A percentile compares a stretch with the other conserved stretches of the same genome.
phyloP scores from a whole-genome alignment of 2,329 filamentous ascomycete species.

The Microdochium paspali region DNA sequence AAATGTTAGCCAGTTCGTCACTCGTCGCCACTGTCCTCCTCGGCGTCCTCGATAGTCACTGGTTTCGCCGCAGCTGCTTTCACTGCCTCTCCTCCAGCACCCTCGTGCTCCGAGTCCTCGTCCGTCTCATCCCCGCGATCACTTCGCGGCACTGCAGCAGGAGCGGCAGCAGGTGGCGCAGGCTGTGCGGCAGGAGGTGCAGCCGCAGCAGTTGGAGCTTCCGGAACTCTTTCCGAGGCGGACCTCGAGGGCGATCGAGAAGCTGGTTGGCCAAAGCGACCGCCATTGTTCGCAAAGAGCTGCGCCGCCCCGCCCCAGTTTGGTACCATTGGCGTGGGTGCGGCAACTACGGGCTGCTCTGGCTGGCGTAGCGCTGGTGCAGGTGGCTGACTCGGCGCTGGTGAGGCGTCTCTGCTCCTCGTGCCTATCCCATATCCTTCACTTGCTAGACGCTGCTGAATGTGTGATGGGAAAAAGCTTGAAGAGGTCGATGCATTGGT shows the following conservation, averaged over 20 bases:
- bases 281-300: conserved; percentile 27
- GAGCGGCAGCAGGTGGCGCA: not conserved
- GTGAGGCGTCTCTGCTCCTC: not conserved
- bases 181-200: conserved; percentile 5
- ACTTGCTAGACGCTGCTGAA: not conserved
- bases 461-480: not conserved
- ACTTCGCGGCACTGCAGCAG: conserved; percentile 5
- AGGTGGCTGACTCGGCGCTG: not conserved
- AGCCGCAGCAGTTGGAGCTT: conserved; percentile 1
- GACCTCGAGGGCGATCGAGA: not conserved
- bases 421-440: not conserved
- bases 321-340: conserved; percentile 37
- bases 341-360: conserved; percentile 27
- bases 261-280: not conserved
- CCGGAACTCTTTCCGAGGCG: not conserved
- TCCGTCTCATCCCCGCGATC: conserved; percentile 8
- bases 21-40: conserved; percentile 6
- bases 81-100: not conserved
- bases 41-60: conserved; percentile 18
- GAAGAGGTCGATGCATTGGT: conserved; percentile 3
- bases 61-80: conserved; percentile 5
- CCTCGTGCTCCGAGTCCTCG: conserved; percentile 7
- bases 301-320: conserved; percentile 42
- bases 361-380: conserved; percentile 7
- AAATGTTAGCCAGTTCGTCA: not conserved